phyloP scores from a whole-genome alignment of 177 flowering plant genomes.

The Vitis hybrid region DNA sequence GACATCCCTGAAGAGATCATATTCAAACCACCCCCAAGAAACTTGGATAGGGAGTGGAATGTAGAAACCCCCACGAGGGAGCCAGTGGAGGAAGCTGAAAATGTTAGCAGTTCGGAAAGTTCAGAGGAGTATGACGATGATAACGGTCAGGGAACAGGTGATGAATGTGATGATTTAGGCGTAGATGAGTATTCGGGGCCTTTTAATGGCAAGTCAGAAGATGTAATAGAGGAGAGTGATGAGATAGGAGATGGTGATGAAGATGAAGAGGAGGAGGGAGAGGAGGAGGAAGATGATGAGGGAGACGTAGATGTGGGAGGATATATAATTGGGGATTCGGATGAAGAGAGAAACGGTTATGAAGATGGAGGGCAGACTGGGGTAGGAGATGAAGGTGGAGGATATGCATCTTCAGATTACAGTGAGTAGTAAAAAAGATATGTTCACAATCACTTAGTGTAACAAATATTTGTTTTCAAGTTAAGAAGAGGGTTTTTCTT shows the following conservation, averaged over 20 bases:
- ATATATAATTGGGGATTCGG: constrained; percentile 40
- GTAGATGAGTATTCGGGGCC: constrained; percentile 37
- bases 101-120: constrained; percentile 38
- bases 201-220: constrained; percentile 31
- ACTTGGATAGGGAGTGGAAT: constrained; percentile 38
- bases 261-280: constrained; percentile 18
- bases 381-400: constrained; percentile 33
- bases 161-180: constrained; percentile 26
- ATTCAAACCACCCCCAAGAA: constrained; percentile 29
- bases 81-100: constrained; percentile 35
- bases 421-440: constrained; percentile 35
- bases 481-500: background rate
- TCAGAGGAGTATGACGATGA: constrained; percentile 54
- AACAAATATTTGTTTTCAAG: too few species aligned
- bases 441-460: too few species aligned
- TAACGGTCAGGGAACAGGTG: constrained; percentile 43
- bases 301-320: constrained; percentile 29
- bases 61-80: constrained; percentile 24
- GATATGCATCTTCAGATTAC: constrained; percentile 52
- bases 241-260: constrained; percentile 27
- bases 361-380: constrained; percentile 17
- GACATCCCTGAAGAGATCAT: constrained; percentile 15
- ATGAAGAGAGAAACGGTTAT: constrained; percentile 31
- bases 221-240: constrained; percentile 28
- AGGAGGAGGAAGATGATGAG: constrained; percentile 5